These are phyloP conservation scores for Sisymbrium irio DNA, from an alignment of 345 rosid species.

Conservation along the genomic window DNA sequence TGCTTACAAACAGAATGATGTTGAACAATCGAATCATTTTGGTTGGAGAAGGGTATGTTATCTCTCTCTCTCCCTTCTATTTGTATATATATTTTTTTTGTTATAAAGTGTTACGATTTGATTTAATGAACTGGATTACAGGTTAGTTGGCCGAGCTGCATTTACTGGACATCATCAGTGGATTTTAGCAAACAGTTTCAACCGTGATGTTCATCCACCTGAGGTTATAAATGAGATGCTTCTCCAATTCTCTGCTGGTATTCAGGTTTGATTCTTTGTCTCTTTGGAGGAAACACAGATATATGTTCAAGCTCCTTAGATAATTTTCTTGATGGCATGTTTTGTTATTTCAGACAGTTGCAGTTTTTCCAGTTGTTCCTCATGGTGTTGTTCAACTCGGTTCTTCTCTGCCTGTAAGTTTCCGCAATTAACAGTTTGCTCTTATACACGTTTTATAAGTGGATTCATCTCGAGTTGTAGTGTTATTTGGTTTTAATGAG, in stretches of 20 bases:
- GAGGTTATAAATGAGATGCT: constrained; percentile 80
- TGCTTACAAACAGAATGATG: constrained; percentile 78
- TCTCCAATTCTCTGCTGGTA: constrained; percentile 82
- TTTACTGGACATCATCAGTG: constrained; percentile 86
- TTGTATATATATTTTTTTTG: no score
- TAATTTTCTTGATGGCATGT: not conserved
- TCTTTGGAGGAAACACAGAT: not conserved
- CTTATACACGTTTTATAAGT: not conserved
- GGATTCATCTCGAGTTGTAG: no score
- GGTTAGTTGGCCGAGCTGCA: constrained; percentile 86
- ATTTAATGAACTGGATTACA: constrained; percentile 29
- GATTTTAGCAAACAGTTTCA: constrained; percentile 62
- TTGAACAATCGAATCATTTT: constrained; percentile 61
- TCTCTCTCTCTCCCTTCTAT: not conserved
- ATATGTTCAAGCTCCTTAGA: not conserved
- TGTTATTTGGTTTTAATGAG: not conserved
- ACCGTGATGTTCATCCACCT: constrained; percentile 56
- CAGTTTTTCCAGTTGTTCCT: constrained; percentile 73
- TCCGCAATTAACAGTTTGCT: not conserved
- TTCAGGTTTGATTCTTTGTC: constrained; percentile 60
- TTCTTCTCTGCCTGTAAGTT: constrained; percentile 71
- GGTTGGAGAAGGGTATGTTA: constrained; percentile 85
- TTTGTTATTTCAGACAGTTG: constrained; percentile 61
- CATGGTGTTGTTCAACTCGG: constrained; percentile 95
- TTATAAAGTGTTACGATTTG: not conserved